Conservation (phyloP, 2,329 filamentous ascomycete genomes). For the Colletotrichum tropicale region DNA sequence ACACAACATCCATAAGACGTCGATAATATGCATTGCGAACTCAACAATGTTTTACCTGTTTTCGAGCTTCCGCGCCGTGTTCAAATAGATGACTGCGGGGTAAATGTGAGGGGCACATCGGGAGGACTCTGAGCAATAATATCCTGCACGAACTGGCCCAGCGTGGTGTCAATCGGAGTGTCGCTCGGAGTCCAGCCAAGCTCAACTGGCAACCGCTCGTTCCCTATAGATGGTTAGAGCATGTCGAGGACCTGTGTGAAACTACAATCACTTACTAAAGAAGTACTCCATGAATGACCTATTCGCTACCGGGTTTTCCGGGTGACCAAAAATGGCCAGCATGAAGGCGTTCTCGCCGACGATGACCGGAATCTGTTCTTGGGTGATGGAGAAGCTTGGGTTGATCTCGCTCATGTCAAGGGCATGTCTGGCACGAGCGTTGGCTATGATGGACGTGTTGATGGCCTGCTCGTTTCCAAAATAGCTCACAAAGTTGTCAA, state of each 20-base stretch:
- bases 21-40: neutral
- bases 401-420: slow-evolving; percentile 32
- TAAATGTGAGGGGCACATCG: neutral
- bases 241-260: neutral
- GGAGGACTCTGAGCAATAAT: neutral
- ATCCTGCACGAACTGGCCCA: neutral
- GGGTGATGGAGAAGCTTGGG: neutral
- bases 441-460: slow-evolving; percentile 29
- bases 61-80: neutral
- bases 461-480: neutral
- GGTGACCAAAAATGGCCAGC: slow-evolving; percentile 51
- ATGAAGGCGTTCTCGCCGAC: slow-evolving; percentile 54
- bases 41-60: neutral
- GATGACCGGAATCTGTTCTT: slow-evolving; percentile 32
- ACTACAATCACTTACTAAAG: slow-evolving; percentile 37
- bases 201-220: neutral
- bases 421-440: neutral
- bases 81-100: neutral
- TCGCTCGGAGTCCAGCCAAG: neutral
- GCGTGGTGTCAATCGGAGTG: neutral
- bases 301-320: slow-evolving; percentile 39
- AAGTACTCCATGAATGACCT: slow-evolving; percentile 46
- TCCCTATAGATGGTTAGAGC: neutral
- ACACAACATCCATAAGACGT: neutral
- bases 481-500: neutral